These are phyloP conservation scores for Asterochloris erici DNA, from an alignment of 139 green algal genomes.

Conservation along the genomic window DNA sequence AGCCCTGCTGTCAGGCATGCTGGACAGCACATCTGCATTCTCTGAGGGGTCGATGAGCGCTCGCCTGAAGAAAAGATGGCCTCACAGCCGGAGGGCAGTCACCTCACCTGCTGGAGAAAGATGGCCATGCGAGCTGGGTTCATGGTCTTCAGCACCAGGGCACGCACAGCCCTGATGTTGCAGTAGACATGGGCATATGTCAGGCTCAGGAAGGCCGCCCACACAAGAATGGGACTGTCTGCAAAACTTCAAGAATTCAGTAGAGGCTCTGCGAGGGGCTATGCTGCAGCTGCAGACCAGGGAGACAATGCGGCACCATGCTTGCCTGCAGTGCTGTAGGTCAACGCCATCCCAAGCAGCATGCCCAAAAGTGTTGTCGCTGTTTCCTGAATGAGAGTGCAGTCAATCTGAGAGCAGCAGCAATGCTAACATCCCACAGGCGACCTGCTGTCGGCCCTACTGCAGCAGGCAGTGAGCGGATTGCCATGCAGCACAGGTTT, in stretches of 20 bases:
- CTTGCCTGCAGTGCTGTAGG: constrained; percentile 23
- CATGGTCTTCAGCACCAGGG: constrained; percentile 65
- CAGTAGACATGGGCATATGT: constrained; percentile 69
- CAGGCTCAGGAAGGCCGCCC: constrained; percentile 23
- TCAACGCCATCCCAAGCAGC: constrained; percentile 70
- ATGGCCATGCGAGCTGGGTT: constrained; percentile 54
- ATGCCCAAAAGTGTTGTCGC: constrained; percentile 74
- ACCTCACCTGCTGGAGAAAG: too few species aligned
- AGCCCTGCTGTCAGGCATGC: too few species aligned
- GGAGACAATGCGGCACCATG: neutral
- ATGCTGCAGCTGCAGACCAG: neutral
- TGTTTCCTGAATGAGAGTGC: constrained; percentile 49
- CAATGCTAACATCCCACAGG: neutral
- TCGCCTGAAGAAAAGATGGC: too few species aligned
- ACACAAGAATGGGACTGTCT: constrained; percentile 5
- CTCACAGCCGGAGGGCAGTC: too few species aligned
- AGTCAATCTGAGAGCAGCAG: neutral
- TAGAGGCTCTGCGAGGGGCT: neutral
- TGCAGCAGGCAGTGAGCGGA: neutral
- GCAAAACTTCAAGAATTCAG: neutral
- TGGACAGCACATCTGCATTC: too few species aligned
- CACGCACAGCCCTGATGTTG: constrained; percentile 76
- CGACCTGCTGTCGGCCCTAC: neutral
- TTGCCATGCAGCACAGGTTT: neutral
- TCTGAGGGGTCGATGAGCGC: too few species aligned